A percentile compares a stretch with the other conserved stretches of the same genome.
These are phyloP conservation scores for Drechslerella dactyloides DNA, from an alignment of 2,329 filamentous ascomycete species.

Conservation along the genomic window DNA sequence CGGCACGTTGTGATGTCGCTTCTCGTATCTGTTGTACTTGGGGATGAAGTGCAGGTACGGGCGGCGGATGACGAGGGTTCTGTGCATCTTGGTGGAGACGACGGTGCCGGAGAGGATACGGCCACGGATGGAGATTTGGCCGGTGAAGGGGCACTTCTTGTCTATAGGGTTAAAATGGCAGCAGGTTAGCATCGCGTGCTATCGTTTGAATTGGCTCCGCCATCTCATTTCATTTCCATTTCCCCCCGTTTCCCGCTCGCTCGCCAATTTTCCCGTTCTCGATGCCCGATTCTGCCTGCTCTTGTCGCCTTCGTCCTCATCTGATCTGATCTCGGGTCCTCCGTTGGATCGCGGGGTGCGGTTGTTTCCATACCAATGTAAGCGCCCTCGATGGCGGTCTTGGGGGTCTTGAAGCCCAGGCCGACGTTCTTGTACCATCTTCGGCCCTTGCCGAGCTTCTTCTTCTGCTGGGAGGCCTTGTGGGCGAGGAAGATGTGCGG, in stretches of 20 bases:
- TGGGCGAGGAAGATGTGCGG: constrained; percentile 99
- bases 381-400: constrained; percentile 96
- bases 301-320: constrained; percentile 9
- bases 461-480: constrained; percentile 86
- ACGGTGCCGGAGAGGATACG: constrained; percentile 99
- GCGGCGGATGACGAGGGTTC: constrained; percentile 97
- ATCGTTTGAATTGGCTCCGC: neutral
- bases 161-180: constrained; percentile 65
- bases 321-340: constrained; percentile 16
- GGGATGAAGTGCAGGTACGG: constrained; percentile 99
- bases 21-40: constrained; percentile 99
- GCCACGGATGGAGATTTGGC: constrained; percentile 98
- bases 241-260: too few relatives aligned
- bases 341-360: constrained; percentile 20
- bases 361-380: constrained; percentile 77
- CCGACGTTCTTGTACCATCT: constrained; percentile 99
- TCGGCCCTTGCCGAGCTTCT: constrained; percentile 87
- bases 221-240: neutral
- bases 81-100: constrained; percentile 99
- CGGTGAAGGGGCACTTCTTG: constrained; percentile 99
- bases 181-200: constrained; percentile 19
- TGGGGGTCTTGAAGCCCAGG: constrained; percentile 98
- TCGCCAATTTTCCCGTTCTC: constrained; percentile 11
- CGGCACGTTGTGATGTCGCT: constrained; percentile 99
- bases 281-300: constrained; percentile 16